phyloP scores from a whole-genome alignment of 2,329 filamentous ascomycete species.

The Aspergillus alliaceus region DNA sequence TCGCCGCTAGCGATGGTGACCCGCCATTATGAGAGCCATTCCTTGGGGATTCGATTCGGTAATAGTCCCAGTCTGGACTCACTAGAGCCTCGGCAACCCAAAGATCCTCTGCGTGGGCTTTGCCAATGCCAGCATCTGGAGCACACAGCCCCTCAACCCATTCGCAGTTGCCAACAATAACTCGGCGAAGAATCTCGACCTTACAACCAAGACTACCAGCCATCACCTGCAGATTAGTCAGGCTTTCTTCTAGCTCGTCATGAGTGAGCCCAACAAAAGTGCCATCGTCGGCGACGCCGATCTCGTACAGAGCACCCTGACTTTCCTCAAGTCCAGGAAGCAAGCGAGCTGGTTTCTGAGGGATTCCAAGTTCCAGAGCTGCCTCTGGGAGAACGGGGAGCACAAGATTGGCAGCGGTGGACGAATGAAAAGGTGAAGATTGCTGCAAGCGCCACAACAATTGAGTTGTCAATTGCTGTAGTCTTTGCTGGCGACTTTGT shows the following conservation, averaged over 20 bases:
- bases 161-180: constrained; percentile 82
- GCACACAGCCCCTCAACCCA: constrained; percentile 35
- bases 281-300: constrained; percentile 93
- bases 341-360: constrained; percentile 54
- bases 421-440: constrained; percentile 86
- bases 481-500: constrained; percentile 75
- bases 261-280: constrained; percentile 82
- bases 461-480: constrained; percentile 92
- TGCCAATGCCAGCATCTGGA: constrained; percentile 22
- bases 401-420: constrained; percentile 71
- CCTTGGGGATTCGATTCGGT: constrained; percentile 23
- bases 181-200: constrained; percentile 76
- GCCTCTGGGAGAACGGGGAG: constrained; percentile 72
- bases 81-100: constrained; percentile 90
- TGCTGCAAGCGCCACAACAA: constrained; percentile 93
- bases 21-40: not conserved
- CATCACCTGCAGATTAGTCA: constrained; percentile 84
- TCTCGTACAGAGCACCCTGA: constrained; percentile 90
- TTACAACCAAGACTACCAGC: constrained; percentile 86
- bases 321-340: constrained; percentile 85
- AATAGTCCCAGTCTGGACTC: constrained; percentile 64
- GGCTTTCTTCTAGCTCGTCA: constrained; percentile 89
- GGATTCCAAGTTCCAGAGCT: constrained; percentile 57
- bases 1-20: not conserved
- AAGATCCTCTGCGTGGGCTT: constrained; percentile 55